These are phyloP conservation scores for Mucor plumbeus DNA, from an alignment of 371 early-diverging fungal species.

Conservation along the genomic window DNA sequence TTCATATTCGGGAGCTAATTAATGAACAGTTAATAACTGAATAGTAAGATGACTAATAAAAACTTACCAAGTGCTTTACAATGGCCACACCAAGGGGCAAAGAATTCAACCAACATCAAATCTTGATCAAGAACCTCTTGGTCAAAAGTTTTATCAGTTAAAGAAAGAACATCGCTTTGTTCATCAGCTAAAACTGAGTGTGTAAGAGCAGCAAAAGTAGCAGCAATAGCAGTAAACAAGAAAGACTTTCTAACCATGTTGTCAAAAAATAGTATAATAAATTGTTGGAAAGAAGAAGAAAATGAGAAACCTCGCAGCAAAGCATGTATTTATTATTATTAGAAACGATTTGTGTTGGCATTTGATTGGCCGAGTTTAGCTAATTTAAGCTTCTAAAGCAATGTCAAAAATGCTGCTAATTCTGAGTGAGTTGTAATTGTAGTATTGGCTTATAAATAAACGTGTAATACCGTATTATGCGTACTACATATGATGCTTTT, in stretches of 20 bases:
- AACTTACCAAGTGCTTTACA: conserved; percentile 81
- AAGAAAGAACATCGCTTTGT: conserved; percentile 71
- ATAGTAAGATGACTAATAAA: no score
- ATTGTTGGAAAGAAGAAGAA: conserved; percentile 16
- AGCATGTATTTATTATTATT: background rate
- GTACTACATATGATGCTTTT: no score
- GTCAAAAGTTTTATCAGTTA: conserved; percentile 72
- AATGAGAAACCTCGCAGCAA: conserved; percentile 15
- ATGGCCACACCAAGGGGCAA: conserved; percentile 96
- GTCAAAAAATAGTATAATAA: conserved; percentile 6
- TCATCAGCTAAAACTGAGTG: conserved; percentile 44
- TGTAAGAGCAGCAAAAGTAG: conserved; percentile 47
- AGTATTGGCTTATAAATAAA: background rate
- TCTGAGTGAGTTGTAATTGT: conserved; percentile 1
- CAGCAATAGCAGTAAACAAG: conserved; percentile 46
- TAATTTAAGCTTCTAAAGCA: background rate
- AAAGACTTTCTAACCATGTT: conserved; percentile 50
- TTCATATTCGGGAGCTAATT: conserved; percentile 89
- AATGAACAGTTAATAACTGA: background rate
- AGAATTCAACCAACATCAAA: conserved; percentile 92
- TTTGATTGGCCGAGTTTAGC: conserved; percentile 17
- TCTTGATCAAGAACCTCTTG: conserved; percentile 64
- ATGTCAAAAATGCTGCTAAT: conserved; percentile 4
- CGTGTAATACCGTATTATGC: no score
- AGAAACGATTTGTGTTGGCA: conserved; percentile 22